Evolutionary conservation across 257 asterid species (phyloP), one percentile per base, ranked within the genome.

Genomic region (Scutellaria barbata): DNA sequence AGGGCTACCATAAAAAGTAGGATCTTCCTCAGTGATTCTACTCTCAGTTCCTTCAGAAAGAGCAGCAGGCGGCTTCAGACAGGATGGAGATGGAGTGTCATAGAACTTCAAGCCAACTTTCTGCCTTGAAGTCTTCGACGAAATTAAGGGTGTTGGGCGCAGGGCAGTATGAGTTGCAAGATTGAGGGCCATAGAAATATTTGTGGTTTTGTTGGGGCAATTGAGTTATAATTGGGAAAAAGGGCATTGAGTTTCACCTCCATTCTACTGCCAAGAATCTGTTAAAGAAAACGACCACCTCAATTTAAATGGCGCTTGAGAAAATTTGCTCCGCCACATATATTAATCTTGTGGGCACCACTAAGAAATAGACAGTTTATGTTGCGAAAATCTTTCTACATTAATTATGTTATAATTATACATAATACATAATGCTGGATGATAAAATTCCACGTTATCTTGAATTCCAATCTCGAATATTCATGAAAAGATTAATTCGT

Each of bases 21-120:
- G 63, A n/a, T 85, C 90, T 53, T 85, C 91, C 69, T 89, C 89
- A 4, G 88, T 35, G 66, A 83, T 63, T 55, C 82, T 83, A 63
- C 89, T 78, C 57, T 83, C 91, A 20, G 87, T 81, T 39, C 88
- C 92, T 81, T 88, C 94, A 57, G 96, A 86, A 46, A 83, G 69
- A 68, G 96, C 88, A 63, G 88, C 82, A 54, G 85, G 84, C 45
- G 84, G 63, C 63, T 71, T 81, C 46, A 71, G 40, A 69, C 79
- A 76, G 52, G 82, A 54, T 6, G 89, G 66, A 56, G 76, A 14
- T 51, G 75, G 63, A 77, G 62, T 16, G 5, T 60, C 72, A 53
- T 63, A 66, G 50, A 69, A 63, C 70, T 74, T 86, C 8, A 68
- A 52, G 50, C 63, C 73, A 51, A 73, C 62, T 69, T 76, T 88